Percentiles rank a stretch among this genome's conserved stretches.
Conservation (phyloP, 1,139 yeast genomes). For the Saccharomyces pastorianus region DNA sequence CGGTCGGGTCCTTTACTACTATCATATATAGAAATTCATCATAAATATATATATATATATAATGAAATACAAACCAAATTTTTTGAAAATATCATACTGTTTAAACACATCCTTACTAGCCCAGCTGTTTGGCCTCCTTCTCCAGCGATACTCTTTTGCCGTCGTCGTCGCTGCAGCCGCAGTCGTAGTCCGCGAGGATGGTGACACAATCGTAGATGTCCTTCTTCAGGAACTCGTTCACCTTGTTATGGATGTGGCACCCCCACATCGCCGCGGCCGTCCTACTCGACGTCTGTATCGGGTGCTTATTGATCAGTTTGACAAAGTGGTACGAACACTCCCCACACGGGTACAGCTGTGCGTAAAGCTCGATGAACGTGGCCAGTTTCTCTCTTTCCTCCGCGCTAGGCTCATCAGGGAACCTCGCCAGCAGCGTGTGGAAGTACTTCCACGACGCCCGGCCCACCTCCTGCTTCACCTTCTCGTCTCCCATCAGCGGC, state of each 20-base stretch:
- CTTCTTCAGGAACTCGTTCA: conserved; percentile 65
- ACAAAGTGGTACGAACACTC: conserved; percentile 93
- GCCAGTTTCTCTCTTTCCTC: conserved; percentile 56
- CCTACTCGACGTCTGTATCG: conserved; percentile 77
- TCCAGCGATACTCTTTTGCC: conserved; percentile 12
- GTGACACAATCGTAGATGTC: conserved; percentile 73
- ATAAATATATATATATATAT: not conserved
- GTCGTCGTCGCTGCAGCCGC: conserved; percentile 56
- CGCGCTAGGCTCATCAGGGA: conserved; percentile 72
- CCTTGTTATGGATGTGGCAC: conserved; percentile 84
- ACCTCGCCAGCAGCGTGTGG: conserved; percentile 86
- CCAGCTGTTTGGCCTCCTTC: conserved; percentile 13
- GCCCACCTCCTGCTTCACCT: conserved; percentile 45
- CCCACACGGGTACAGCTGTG: conserved; percentile 84
- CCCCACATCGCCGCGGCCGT: conserved; percentile 93
- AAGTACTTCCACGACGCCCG: conserved; percentile 84
- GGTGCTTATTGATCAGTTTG: conserved; percentile 54
- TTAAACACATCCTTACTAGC: conserved; percentile 4
- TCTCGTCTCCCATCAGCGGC: conserved; percentile 75
- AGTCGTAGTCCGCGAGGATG: conserved; percentile 82
- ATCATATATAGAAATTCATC: too few species aligned
- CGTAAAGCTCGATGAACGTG: conserved; percentile 50
- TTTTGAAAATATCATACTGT: too few species aligned
- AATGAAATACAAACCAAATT: too few species aligned
- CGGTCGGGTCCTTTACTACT: too few species aligned